A percentile compares a stretch with the other conserved stretches of the same genome.
phyloP scores from a whole-genome alignment of 1,139 yeast genomes.

The Pichia sp. region DNA sequence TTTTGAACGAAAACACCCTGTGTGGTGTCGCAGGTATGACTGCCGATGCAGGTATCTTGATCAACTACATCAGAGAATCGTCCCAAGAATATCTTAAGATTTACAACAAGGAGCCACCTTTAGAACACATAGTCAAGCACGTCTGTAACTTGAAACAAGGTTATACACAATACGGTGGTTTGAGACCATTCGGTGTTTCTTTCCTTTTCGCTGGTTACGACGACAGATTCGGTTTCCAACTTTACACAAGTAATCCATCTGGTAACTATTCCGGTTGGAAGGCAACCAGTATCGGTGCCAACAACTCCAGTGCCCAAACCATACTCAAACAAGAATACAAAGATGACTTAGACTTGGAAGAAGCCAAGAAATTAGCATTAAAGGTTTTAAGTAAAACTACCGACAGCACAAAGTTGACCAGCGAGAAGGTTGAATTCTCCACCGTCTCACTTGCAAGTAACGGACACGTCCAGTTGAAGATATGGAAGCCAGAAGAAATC shows the following conservation, averaged over 20 bases:
- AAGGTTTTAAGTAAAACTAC: conserved; percentile 93
- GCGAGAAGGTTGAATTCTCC: conserved; percentile 90
- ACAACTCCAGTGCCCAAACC: conserved; percentile 95
- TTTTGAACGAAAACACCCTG: conserved; percentile 58
- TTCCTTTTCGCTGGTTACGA: conserved; percentile 97
- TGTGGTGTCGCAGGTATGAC: conserved; percentile 99
- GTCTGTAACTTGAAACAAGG: conserved; percentile 96
- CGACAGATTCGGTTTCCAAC: conserved; percentile 84
- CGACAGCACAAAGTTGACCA: conserved; percentile 81
- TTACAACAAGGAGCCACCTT: conserved; percentile 90
- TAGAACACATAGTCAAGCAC: conserved; percentile 83
- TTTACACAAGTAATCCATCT: conserved; percentile 94
- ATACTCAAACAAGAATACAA: conserved; percentile 92
- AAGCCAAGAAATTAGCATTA: conserved; percentile 85
- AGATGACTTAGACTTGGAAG: conserved; percentile 72
- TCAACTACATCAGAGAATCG: conserved; percentile 79
- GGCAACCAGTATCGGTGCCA: conserved; percentile 97
- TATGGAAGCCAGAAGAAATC: conserved; percentile 75
- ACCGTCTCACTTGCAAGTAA: conserved; percentile 53
- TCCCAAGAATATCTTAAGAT: conserved; percentile 86
- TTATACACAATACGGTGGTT: conserved; percentile 97
- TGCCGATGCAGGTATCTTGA: conserved; percentile 92
- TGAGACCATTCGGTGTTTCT: conserved; percentile 97
- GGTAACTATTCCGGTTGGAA: conserved; percentile 99
- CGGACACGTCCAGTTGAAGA: conserved; percentile 62